A percentile compares a stretch with the other conserved stretches of the same genome.
These are phyloP conservation scores for Cyclotella choctawhatcheeana DNA, from an alignment of 108 stramenopile species.

Conservation along the genomic window DNA sequence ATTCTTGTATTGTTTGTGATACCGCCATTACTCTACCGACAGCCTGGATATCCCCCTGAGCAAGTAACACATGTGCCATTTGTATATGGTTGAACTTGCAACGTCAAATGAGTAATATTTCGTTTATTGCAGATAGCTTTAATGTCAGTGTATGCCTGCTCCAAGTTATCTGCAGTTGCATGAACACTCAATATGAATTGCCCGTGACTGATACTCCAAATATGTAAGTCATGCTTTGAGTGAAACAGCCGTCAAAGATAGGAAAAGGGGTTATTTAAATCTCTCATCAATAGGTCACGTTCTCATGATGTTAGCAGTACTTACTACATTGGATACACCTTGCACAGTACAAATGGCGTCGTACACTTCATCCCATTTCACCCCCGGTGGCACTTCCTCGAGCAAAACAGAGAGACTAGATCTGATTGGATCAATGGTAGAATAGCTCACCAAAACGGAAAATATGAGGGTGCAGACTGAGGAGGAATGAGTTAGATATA, in stretches of 20 bases:
- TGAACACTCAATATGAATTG: slow-evolving; percentile 65
- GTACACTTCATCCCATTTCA: slow-evolving; percentile 69
- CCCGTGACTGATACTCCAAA: slow-evolving; percentile 87
- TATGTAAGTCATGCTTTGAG: slow-evolving; percentile 87
- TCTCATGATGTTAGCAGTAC: no score
- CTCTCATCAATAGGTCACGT: no score
- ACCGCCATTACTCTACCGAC: no score
- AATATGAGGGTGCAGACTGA: slow-evolving; percentile 94
- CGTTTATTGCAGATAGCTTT: slow-evolving; percentile 33
- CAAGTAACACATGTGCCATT: slow-evolving; percentile 60
- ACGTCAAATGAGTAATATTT: slow-evolving; percentile 68
- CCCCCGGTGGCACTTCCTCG: slow-evolving; percentile 87
- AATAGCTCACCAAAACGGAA: slow-evolving; percentile 83
- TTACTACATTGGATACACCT: slow-evolving; percentile 78
- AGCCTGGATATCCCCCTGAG: slow-evolving; percentile 24
- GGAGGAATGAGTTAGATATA: no score
- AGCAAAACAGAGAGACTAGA: slow-evolving; percentile 81
- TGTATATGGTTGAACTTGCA: slow-evolving; percentile 62
- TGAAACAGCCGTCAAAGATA: not conserved
- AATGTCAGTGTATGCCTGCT: slow-evolving; percentile 45
- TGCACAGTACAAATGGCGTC: slow-evolving; percentile 60
- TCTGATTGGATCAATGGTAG: slow-evolving; percentile 77
- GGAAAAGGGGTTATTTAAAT: no score
- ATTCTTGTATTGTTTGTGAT: no score
- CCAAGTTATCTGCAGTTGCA: slow-evolving; percentile 37